Evolutionary conservation across 192 early-diverging fungal species (phyloP), one percentile per base, ranked within the genome.

Genomic region (Chytriomyces confervae): DNA sequence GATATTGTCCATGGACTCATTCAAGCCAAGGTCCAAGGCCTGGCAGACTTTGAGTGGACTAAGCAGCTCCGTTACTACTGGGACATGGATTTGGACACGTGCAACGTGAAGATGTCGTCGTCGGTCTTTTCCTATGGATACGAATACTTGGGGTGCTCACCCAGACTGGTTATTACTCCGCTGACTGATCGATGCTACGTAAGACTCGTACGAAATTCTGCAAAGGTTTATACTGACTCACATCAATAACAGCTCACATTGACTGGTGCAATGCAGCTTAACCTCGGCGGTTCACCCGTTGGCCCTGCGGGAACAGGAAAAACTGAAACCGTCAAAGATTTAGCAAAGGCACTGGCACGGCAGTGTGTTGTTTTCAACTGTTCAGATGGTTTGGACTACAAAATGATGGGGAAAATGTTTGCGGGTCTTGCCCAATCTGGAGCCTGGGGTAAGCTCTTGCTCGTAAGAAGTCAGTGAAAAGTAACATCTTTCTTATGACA

Each of bases 381-480:
- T 78, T 90, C 89, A 43, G 89, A 90, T 71, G 87, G 87, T 47
- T 80, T 90, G 78, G 89, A 90, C 75, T 90, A 90, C 80, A 90
- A 90, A 63, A 90, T 90, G 87, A 90, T 90, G 89, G 89, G 88
- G 36, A 90, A 90, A 69, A 88, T 90, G 86, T 90, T 90, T 86
- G 88, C 88, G 0, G 88, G 89, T 44, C 76, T 89, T 43, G 87
- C 87, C 6, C 89, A 89, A 69, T 86, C 84, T 3, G 89, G 89
- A 9, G 89, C 89, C 2, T 89, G 88, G 88, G 87, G 88, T 57
- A 57, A n/a, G 53, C 78, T 2, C 53, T 36, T 36, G 29, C 29
- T 36, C 3, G 20, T 57, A 0, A 57, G 53, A 57, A n/a, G 13
- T 13, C 53, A 57, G 53, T 57, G 53, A 57, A 36, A 36, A 36